Conservation (phyloP, 164 flowering plant genomes). For the Cinnamomum micranthum region DNA sequence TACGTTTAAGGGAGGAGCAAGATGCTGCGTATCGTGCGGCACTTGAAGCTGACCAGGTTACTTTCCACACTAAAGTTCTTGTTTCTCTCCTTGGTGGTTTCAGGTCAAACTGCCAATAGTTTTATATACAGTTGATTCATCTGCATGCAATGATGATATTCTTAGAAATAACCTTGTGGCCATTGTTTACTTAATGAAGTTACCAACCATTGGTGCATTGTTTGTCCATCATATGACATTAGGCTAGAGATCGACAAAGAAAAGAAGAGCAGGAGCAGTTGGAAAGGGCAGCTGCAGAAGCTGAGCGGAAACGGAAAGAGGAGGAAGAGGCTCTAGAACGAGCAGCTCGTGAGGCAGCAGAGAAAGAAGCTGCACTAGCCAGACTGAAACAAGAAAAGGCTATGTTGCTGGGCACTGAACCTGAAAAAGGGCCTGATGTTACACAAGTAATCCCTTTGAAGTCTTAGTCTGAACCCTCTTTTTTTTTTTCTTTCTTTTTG, state of each 20-base stretch:
- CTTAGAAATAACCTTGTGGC: not conserved
- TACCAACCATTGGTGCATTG: not conserved
- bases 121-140: not conserved
- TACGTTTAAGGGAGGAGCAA: slow-evolving; percentile 92
- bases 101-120: not conserved
- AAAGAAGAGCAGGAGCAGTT: slow-evolving; percentile 84
- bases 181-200: too few species aligned
- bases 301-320: slow-evolving; percentile 80
- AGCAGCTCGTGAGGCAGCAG: slow-evolving; percentile 81
- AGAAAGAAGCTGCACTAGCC: slow-evolving; percentile 77
- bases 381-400: slow-evolving; percentile 82
- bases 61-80: not conserved
- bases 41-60: slow-evolving; percentile 92
- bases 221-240: slow-evolving; percentile 1
- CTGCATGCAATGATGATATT: not conserved
- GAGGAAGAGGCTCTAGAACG: slow-evolving; percentile 88
- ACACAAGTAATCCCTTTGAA: slow-evolving; percentile 55
- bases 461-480: too few species aligned
- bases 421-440: slow-evolving; percentile 88
- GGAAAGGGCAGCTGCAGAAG: slow-evolving; percentile 94
- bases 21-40: slow-evolving; percentile 97
- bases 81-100: not conserved
- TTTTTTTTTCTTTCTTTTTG: not conserved
- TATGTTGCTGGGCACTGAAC: slow-evolving; percentile 76
- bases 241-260: slow-evolving; percentile 93